Evolutionary conservation across 2,329 filamentous ascomycete genomes (phyloP).

Genomic region (Monosporascus sp.): DNA sequence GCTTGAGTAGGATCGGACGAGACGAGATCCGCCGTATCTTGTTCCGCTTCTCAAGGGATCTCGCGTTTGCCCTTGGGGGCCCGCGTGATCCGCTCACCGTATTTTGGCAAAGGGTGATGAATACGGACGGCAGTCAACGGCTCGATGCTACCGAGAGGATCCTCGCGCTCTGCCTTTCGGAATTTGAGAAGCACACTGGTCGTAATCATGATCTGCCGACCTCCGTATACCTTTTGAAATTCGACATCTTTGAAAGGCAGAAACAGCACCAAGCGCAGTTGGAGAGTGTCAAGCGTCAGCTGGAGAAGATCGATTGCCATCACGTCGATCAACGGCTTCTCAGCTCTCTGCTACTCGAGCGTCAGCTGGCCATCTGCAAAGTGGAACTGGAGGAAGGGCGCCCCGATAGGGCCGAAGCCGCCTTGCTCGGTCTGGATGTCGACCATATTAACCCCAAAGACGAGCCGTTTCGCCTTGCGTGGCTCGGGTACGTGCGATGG

Average conservation of each 20-base stretch:
- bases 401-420: slow-evolving; percentile 19
- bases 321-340: slow-evolving; percentile 10
- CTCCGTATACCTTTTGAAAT: slow-evolving; percentile 22
- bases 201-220: slow-evolving; percentile 17
- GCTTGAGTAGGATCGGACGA: slow-evolving; percentile 19
- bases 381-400: slow-evolving; percentile 13
- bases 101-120: slow-evolving; percentile 21
- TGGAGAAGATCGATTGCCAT: slow-evolving; percentile 14
- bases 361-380: slow-evolving; percentile 23
- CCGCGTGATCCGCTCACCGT: slow-evolving; percentile 13
- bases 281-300: slow-evolving; percentile 11
- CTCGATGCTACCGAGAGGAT: slow-evolving; percentile 14
- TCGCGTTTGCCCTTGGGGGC: slow-evolving; percentile 14
- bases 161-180: slow-evolving; percentile 17
- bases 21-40: slow-evolving; percentile 20
- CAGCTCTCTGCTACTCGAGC: slow-evolving; percentile 20
- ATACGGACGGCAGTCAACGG: slow-evolving; percentile 16
- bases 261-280: slow-evolving; percentile 17
- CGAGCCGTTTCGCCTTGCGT: slow-evolving; percentile 21
- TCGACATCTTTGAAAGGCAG: slow-evolving; percentile 20
- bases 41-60: slow-evolving; percentile 22
- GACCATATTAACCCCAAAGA: slow-evolving; percentile 17
- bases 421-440: slow-evolving; percentile 13
- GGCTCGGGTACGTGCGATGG: slow-evolving; percentile 23
- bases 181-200: slow-evolving; percentile 18